Evolutionary conservation across 2,329 filamentous ascomycete species (phyloP), one percentile per base, ranked within the genome.

Genomic region (Myriosclerotinia curreyana): DNA sequence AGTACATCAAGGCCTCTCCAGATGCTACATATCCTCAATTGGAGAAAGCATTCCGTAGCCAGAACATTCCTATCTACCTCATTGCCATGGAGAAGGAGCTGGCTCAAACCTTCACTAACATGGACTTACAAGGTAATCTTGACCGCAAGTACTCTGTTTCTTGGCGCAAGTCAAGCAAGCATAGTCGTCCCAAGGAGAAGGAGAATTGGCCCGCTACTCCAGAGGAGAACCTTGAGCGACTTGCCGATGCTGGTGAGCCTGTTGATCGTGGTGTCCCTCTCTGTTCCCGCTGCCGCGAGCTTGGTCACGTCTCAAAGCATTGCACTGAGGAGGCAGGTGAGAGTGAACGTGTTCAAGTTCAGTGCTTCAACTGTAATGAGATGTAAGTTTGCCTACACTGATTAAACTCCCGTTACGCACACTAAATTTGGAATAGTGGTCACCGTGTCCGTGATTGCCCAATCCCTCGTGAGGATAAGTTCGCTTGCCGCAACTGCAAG

Each of bases 401-500:
- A 34, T 40, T 44, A 14, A 34, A 11, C 17, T 38, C 31, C 8
- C 17, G 2, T 50, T 11, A 31, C 42, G 46, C 9, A 17, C 49
- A 31, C 46, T 60, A 20, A 60, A 11, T 40, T 38, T 53, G 20
- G 22, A 38, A 31, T 36, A 64, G 79, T 34, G 88, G 87, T 12
- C 88, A 91, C 71, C 86, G 88, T 65, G 77, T 87, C 60, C 85
- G 88, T 60, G 87, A 92, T 69, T 92, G 89, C 70, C 80, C 83
- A 5, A 75, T 79, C n/a, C 83, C 84, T 31, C 84, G 88, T 58
- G 76, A 84, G 38, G 84, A 89, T 77, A 86, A 80, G 64, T 86
- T 82, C 68, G 85, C 84, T 9, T 90, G 88, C 81, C 84, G 82
- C 73, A 90, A 90, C 73, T 90, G 87, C 78, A 83, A 82, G 70